These are phyloP conservation scores for Thymus quinquecostatus DNA, from an alignment of 257 asterid genomes.

Conservation along the genomic window DNA sequence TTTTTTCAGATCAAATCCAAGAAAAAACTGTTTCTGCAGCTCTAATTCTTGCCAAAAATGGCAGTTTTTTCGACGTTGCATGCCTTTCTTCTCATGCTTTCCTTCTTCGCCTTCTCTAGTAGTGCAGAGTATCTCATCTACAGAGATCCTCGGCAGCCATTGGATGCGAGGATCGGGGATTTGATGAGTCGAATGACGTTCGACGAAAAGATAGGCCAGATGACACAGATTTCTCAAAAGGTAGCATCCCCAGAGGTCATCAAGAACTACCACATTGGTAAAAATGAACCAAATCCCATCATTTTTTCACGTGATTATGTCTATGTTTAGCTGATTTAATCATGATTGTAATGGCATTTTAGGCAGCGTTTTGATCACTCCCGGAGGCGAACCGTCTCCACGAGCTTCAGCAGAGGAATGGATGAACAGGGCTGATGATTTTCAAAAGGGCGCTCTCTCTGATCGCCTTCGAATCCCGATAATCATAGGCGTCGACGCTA, in stretches of 20 bases:
- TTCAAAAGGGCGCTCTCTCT: conserved; percentile 66
- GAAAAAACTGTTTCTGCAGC: background rate
- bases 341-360: conserved; percentile 6
- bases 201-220: conserved; percentile 88
- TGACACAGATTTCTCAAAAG: conserved; percentile 78
- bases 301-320: background rate
- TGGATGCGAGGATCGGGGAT: conserved; percentile 63
- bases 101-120: conserved; percentile 31
- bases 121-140: conserved; percentile 51
- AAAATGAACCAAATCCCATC: background rate
- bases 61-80: background rate
- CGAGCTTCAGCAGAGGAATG: conserved; percentile 62
- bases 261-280: conserved; percentile 68
- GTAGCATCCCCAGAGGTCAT: conserved; percentile 63
- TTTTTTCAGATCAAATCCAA: background rate
- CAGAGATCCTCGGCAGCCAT: conserved; percentile 70
- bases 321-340: background rate
- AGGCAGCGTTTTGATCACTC: conserved; percentile 82
- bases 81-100: conserved; percentile 34
- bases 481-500: conserved; percentile 72
- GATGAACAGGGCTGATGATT: conserved; percentile 64
- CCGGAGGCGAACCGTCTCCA: conserved; percentile 71
- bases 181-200: conserved; percentile 72
- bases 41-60: conserved; percentile 1
- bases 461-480: conserved; percentile 66